phyloP scores from a whole-genome alignment of 2,329 filamentous ascomycete genomes.

The Xylariaceae sp. region DNA sequence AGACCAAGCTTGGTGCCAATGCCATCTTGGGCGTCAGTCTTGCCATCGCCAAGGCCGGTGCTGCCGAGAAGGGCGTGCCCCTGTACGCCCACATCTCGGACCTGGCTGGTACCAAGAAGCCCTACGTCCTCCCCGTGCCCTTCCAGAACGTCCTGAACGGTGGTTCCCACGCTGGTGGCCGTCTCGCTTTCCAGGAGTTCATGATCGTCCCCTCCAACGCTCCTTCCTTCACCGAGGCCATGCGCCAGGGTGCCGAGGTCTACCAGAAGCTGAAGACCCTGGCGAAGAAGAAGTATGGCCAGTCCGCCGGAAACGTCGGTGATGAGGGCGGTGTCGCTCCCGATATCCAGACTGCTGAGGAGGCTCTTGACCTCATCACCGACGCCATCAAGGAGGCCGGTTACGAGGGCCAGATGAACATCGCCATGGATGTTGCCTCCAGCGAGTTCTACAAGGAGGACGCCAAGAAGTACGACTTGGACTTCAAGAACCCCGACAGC shows the following conservation, averaged over 20 bases:
- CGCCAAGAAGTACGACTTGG: slow-evolving; percentile 98
- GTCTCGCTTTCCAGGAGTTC: slow-evolving; percentile 92
- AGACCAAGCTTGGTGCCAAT: slow-evolving; percentile 83
- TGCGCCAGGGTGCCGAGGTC: slow-evolving; percentile 94
- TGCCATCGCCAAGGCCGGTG: slow-evolving; percentile 82
- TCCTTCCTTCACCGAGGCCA: slow-evolving; percentile 87
- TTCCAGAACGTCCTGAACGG: slow-evolving; percentile 95
- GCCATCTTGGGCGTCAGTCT: slow-evolving; percentile 81
- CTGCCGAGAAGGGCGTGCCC: slow-evolving; percentile 81
- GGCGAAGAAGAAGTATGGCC: slow-evolving; percentile 99
- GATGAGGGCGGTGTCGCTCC: slow-evolving; percentile 99
- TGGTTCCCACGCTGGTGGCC: slow-evolving; percentile 93
- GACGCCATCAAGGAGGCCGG: slow-evolving; percentile 91
- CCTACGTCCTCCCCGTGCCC: slow-evolving; percentile 81
- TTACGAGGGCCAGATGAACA: slow-evolving; percentile 94
- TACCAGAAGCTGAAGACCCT: slow-evolving; percentile 97
- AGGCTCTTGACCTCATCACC: slow-evolving; percentile 94
- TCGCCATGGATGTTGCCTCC: slow-evolving; percentile 98
- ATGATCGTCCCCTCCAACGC: slow-evolving; percentile 88
- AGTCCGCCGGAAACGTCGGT: slow-evolving; percentile 97
- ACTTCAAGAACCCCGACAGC: slow-evolving; percentile 99
- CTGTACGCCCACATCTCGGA: slow-evolving; percentile 86
- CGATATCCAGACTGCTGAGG: slow-evolving; percentile 94
- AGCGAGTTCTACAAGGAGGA: slow-evolving; percentile 99
- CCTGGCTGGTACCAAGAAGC: slow-evolving; percentile 85